Conservation (phyloP, 768 basidiomycete species). For the Leccinellum albellum region DNA sequence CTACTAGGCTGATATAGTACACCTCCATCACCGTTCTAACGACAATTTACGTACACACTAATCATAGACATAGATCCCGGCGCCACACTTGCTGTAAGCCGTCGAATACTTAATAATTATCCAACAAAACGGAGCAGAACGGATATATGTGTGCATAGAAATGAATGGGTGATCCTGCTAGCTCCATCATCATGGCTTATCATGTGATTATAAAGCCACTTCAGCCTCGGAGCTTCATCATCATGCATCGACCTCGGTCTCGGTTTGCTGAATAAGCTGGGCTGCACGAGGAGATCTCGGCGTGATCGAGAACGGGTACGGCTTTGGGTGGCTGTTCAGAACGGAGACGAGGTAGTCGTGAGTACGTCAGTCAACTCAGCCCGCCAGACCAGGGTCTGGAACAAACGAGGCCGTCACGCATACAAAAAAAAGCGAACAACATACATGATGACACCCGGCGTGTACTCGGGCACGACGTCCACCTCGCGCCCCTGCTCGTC, state of each 20-base stretch:
- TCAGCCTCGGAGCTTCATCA: not conserved
- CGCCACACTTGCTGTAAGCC: not conserved
- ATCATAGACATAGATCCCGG: not conserved
- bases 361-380: not conserved
- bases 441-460: constrained; percentile 25
- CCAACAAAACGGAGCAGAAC: not conserved
- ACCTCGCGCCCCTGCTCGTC: constrained; percentile 31
- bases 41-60: not conserved
- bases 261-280: constrained; percentile 15
- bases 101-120: not conserved
- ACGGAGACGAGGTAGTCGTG: not conserved
- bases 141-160: not conserved
- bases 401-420: not conserved
- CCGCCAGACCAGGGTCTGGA: not conserved
- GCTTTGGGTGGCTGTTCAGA: constrained; percentile 11
- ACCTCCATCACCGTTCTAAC: not conserved
- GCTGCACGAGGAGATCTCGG: constrained; percentile 10
- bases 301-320: constrained; percentile 20
- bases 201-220: not conserved
- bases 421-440: not conserved
- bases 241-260: not conserved
- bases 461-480: constrained; percentile 24
- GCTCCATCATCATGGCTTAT: not conserved
- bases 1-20: too few relatives aligned
- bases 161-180: not conserved